A percentile compares a stretch with the other conserved stretches of the same genome.
phyloP scores from a whole-genome alignment of 495 filamentous ascomycete species.

The Xylaria acuta region DNA sequence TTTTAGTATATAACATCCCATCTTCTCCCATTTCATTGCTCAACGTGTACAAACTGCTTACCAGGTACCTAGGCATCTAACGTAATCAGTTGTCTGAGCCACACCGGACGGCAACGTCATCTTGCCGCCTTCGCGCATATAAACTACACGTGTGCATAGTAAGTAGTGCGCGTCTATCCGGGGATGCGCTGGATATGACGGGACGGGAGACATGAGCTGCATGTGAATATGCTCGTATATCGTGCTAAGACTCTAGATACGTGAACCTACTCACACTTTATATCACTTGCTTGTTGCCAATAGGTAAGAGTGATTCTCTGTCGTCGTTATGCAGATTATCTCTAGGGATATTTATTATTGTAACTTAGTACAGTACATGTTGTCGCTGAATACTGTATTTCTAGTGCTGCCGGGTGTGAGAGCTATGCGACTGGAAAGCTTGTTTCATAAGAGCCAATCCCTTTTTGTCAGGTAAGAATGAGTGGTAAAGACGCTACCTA shows the following conservation, averaged over 20 bases:
- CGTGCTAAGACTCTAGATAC: not conserved
- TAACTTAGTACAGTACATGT: no score
- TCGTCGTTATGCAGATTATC: not conserved
- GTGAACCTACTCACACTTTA: not conserved
- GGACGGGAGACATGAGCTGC: not conserved
- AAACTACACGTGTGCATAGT: not conserved
- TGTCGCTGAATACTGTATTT: no score
- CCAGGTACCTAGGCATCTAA: no score
- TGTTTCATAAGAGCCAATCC: not conserved
- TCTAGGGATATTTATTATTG: not conserved
- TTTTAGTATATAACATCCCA: not conserved
- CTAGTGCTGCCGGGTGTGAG: no score
- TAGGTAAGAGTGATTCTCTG: not conserved
- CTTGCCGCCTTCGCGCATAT: not conserved
- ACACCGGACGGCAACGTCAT: conserved; percentile 1
- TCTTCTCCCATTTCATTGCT: not conserved
- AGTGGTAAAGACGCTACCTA: not conserved
- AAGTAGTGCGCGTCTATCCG: not conserved
- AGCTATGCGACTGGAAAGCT: not conserved
- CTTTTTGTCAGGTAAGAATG: not conserved
- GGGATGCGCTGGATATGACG: conserved; percentile 3
- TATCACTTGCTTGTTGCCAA: not conserved
- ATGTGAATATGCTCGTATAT: conserved; percentile 1
- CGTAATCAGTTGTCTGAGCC: not conserved
- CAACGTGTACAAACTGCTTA: not conserved